These are phyloP conservation scores for Salvia rosmarinus DNA, from an alignment of 257 asterid species.

Conservation along the genomic window DNA sequence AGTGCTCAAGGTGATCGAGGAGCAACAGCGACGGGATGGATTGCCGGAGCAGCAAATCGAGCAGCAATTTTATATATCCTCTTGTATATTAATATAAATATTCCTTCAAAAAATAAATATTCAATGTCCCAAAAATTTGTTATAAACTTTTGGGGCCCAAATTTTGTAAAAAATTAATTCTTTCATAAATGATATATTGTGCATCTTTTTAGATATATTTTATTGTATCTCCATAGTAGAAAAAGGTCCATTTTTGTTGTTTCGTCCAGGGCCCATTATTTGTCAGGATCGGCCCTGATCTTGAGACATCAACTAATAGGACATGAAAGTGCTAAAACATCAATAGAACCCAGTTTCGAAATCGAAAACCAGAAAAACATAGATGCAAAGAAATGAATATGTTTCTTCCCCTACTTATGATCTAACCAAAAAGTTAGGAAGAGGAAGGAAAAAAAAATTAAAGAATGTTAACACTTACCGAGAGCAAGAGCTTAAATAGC, in stretches of 20 bases:
- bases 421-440: neutral
- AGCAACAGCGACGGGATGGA: conserved; percentile 69
- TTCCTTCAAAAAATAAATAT: too few species aligned
- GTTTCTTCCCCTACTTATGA: conserved; percentile 22
- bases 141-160: too few species aligned
- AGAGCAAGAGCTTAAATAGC: neutral
- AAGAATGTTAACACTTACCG: conserved; percentile 12
- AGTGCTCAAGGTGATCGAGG: conserved; percentile 54
- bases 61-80: too few species aligned
- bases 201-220: too few species aligned
- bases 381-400: conserved; percentile 3
- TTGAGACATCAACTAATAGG: neutral
- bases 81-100: too few species aligned
- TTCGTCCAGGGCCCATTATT: too few species aligned
- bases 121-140: too few species aligned
- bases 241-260: too few species aligned
- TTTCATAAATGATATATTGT: too few species aligned
- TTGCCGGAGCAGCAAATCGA: conserved; percentile 68
- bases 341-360: conserved; percentile 1
- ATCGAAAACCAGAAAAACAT: neutral
- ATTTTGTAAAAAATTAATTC: too few species aligned
- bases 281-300: too few species aligned
- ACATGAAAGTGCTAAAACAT: conserved; percentile 11
- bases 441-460: neutral
- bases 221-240: too few species aligned